These are phyloP conservation scores for Zoysia pacifica DNA, from an alignment of 176 grass and related monocot genomes.

Conservation along the genomic window DNA sequence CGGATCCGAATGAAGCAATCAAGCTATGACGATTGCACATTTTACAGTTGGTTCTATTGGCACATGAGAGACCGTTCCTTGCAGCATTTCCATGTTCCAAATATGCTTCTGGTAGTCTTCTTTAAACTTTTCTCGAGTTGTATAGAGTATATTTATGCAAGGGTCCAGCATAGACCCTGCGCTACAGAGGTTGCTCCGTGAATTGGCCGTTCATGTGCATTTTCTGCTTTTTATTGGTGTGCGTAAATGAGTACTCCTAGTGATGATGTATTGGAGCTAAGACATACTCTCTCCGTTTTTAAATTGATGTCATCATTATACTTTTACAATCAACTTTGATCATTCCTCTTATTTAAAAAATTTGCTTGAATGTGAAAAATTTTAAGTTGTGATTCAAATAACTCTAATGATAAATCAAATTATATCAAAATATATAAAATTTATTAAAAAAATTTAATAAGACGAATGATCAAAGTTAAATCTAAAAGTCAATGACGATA, in stretches of 20 bases:
- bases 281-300: background rate
- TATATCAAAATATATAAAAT: too few relatives aligned
- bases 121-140: constrained; percentile 24
- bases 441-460: too few relatives aligned
- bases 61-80: constrained; percentile 11
- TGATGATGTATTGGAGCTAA: background rate
- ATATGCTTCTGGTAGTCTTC: background rate
- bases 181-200: constrained; percentile 31
- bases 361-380: too few relatives aligned
- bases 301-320: too few relatives aligned
- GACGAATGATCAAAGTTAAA: too few relatives aligned
- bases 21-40: background rate
- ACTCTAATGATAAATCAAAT: too few relatives aligned
- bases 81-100: constrained; percentile 35
- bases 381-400: too few relatives aligned
- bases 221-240: constrained; percentile 25
- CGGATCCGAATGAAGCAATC: background rate
- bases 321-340: too few relatives aligned
- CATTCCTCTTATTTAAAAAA: too few relatives aligned
- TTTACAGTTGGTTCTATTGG: constrained; percentile 19
- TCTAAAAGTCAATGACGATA: too few relatives aligned
- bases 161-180: constrained; percentile 4
- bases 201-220: constrained; percentile 19
- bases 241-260: background rate
- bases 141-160: constrained; percentile 58